Evolutionary conservation across 768 basidiomycete genomes (phyloP), one percentile per base, ranked within the genome.

Genomic region (Erythrobasidium yunnanense): DNA sequence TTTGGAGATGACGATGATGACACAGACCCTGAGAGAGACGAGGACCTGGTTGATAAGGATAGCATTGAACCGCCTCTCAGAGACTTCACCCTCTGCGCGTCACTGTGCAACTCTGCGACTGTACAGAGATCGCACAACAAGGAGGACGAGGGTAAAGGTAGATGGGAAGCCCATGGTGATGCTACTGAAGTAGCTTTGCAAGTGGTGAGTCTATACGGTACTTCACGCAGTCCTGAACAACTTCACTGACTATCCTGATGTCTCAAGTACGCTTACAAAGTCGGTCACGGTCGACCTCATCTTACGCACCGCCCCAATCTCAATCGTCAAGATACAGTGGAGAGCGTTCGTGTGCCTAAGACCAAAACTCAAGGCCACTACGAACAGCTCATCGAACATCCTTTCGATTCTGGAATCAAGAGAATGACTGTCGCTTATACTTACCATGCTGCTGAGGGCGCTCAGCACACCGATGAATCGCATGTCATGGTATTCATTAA

Each of bases 341-440:
- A 38, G 23, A 55, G 52, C 22, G 52, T 13, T 13, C 55, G 66
- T 49, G 30, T 49, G 11, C 33, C 35, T 18, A 65, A 58, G 56
- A 62, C n/a, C 68, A 71, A 53, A 68, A 67, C 4, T 69, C 73
- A 33, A 56, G 67, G 63, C 1, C 73, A 75, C 65, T 78, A 75
- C 65, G 73, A 75, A 60, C 75, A 74, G 58, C 34, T 78, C 35
- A 70, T 77, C 63, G 79, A 80, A 69, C 77, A 76, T 72, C 78
- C 78, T 7, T 80, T 80, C 71, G 79, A 80, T 66, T 78, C 77
- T n/a, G 76, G 73, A 29, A 73, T 79, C 69, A 80, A 80, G 71
- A 74, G 78, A 32, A 80, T 80, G 79, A 70, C 67, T 18, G 67
- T 70, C 25, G 62, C 73, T 11, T 75, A 72, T 58, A 54, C 47